A percentile compares a stretch with the other conserved stretches of the same genome.
Evolutionary conservation across 106 monocot genomes (phyloP).

Genomic region (Cymbidium sinense): DNA sequence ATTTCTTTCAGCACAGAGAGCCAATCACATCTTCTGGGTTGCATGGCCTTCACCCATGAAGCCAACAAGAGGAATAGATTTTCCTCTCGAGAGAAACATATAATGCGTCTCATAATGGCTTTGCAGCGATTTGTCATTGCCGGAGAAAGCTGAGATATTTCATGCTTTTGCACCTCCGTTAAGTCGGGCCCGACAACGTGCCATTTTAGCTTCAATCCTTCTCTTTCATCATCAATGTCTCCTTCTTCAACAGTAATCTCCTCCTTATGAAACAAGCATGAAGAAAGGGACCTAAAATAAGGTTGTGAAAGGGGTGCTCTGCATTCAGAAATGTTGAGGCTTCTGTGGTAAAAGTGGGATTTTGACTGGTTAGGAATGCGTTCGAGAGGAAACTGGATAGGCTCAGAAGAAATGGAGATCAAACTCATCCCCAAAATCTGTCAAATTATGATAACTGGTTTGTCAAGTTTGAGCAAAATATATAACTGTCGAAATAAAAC

Average conservation of each 20-base stretch:
- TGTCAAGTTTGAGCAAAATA: not conserved
- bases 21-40: conserved; percentile 86
- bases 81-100: conserved; percentile 62
- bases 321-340: not conserved
- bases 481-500: not conserved
- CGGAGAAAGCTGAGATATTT: conserved; percentile 50
- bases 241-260: conserved; percentile 12
- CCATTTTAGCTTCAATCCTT: conserved; percentile 53
- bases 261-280: not conserved
- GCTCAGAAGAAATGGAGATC: not conserved
- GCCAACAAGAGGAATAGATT: conserved; percentile 41
- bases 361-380: not conserved
- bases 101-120: conserved; percentile 60
- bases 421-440: not conserved
- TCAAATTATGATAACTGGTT: not conserved
- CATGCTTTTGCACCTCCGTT: conserved; percentile 40
- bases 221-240: conserved; percentile 8
- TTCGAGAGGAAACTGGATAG: not conserved
- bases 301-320: not conserved
- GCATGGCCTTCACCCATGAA: conserved; percentile 75
- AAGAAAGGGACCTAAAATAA: not conserved
- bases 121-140: conserved; percentile 81
- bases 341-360: not conserved
- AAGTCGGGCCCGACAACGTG: conserved; percentile 29
- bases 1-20: conserved; percentile 77